Evolutionary conservation across 1,284 basidiomycete species (phyloP).

Genomic region (Lignosus rhinocerotis): DNA sequence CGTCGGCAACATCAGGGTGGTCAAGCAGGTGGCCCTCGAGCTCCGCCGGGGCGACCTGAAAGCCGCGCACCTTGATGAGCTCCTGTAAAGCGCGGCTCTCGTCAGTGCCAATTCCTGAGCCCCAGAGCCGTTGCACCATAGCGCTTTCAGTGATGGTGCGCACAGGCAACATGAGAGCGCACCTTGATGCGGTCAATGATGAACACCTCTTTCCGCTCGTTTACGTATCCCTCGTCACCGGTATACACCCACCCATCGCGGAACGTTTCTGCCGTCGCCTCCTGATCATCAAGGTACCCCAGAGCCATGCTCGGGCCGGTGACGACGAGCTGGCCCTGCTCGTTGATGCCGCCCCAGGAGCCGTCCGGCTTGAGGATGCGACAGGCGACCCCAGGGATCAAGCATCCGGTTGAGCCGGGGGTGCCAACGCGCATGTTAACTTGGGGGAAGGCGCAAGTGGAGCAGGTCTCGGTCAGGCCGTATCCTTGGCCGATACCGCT

Average conservation of each 20-base stretch:
- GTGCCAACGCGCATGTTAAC: constrained; percentile 28
- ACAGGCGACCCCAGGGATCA: constrained; percentile 39
- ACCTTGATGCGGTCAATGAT: constrained; percentile 50
- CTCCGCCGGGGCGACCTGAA: constrained; percentile 53
- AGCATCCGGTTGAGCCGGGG: constrained; percentile 40
- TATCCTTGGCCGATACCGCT: constrained; percentile 65
- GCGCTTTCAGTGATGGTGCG: no score
- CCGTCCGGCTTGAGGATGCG: constrained; percentile 44
- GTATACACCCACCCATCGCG: constrained; percentile 47
- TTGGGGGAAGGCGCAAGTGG: constrained; percentile 40
- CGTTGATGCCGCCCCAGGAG: constrained; percentile 36
- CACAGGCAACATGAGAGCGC: not conserved
- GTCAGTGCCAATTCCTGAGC: not conserved
- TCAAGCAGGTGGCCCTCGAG: constrained; percentile 63
- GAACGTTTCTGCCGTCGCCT: constrained; percentile 46
- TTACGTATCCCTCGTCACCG: constrained; percentile 44
- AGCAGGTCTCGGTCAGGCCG: constrained; percentile 51
- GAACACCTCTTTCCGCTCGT: constrained; percentile 41
- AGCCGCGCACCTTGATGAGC: constrained; percentile 66
- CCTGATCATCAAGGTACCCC: constrained; percentile 40
- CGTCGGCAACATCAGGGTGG: constrained; percentile 51
- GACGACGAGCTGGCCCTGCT: constrained; percentile 45
- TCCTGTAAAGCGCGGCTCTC: constrained; percentile 42
- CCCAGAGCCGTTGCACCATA: no score
- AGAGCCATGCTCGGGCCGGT: constrained; percentile 41